phyloP scores from a whole-genome alignment of 345 rosid species.

The Camelina laxa region DNA sequence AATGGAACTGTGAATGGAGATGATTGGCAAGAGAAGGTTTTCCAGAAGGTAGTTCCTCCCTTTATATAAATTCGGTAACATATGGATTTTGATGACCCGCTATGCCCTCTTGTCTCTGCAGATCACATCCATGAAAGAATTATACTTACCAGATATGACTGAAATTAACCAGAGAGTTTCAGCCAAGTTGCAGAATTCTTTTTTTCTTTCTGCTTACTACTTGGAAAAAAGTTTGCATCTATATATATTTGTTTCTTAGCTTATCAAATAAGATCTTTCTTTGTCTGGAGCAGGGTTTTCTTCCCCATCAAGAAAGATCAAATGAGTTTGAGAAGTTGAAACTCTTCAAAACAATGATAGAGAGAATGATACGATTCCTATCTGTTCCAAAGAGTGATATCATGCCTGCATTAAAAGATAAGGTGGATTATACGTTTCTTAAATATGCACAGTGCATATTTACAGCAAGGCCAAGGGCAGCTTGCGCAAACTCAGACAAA shows the following conservation, averaged over 20 bases:
- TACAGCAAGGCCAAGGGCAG: too few species aligned
- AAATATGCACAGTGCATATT: too few species aligned
- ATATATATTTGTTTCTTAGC: too few species aligned
- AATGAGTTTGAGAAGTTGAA: constrained; percentile 73
- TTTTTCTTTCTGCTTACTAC: too few species aligned
- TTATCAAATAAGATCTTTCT: too few species aligned
- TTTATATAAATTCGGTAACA: too few species aligned
- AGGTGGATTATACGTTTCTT: too few species aligned
- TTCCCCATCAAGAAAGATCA: constrained; percentile 56
- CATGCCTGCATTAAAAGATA: background rate
- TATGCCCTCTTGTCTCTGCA: background rate
- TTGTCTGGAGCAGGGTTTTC: background rate
- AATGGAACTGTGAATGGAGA: constrained; percentile 59
- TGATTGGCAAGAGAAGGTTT: constrained; percentile 93
- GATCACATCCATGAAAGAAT: constrained; percentile 67
- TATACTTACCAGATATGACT: too few species aligned
- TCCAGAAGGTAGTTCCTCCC: constrained; percentile 64
- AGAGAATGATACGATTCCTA: constrained; percentile 58
- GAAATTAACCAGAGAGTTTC: constrained; percentile 43
- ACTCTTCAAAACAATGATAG: constrained; percentile 60
- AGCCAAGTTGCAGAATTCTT: constrained; percentile 63
- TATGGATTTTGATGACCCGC: too few species aligned
- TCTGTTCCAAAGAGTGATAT: constrained; percentile 59
- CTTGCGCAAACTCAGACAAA: too few species aligned
- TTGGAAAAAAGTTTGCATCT: too few species aligned